Conservation (phyloP, 1,139 yeast genomes). For the Blastobotrys illinoisensis region DNA sequence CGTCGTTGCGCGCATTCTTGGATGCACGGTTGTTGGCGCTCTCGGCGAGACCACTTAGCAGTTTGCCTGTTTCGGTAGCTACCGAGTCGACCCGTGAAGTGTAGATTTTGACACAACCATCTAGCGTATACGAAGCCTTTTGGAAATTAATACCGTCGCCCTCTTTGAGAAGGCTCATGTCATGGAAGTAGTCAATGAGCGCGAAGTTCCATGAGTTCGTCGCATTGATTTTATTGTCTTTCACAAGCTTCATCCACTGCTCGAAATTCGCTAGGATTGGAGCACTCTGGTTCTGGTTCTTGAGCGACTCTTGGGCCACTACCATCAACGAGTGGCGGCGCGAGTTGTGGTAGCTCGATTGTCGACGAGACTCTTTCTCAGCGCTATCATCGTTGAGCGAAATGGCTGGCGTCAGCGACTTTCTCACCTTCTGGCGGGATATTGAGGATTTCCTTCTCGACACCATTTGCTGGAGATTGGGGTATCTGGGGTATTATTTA, state of each 20-base stretch:
- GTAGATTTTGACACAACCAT: slow-evolving; percentile 82
- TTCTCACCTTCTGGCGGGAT: neutral
- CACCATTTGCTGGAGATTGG: neutral
- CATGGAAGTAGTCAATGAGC: slow-evolving; percentile 80
- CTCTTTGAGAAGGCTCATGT: slow-evolving; percentile 51
- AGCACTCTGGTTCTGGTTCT: slow-evolving; percentile 8
- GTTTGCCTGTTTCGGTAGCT: slow-evolving; percentile 82
- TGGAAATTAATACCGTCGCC: slow-evolving; percentile 69
- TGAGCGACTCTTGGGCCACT: slow-evolving; percentile 24
- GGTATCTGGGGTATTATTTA: neutral
- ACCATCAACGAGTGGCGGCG: slow-evolving; percentile 15
- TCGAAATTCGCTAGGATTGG: slow-evolving; percentile 64
- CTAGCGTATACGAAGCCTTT: slow-evolving; percentile 72
- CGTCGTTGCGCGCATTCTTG: slow-evolving; percentile 26
- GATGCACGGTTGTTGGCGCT: slow-evolving; percentile 25
- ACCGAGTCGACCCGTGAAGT: slow-evolving; percentile 87
- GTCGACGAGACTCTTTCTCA: slow-evolving; percentile 26
- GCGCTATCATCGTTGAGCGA: slow-evolving; percentile 28
- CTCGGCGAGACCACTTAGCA: slow-evolving; percentile 67
- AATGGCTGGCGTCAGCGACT: neutral
- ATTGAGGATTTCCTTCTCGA: neutral
- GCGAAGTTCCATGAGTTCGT: slow-evolving; percentile 76
- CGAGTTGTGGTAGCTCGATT: slow-evolving; percentile 14
- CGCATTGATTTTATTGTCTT: slow-evolving; percentile 59
- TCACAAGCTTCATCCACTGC: slow-evolving; percentile 86